Base-by-base conservation (phyloP, 2,329 filamentous ascomycete species). In the Diaporthe australafricana region DNA sequence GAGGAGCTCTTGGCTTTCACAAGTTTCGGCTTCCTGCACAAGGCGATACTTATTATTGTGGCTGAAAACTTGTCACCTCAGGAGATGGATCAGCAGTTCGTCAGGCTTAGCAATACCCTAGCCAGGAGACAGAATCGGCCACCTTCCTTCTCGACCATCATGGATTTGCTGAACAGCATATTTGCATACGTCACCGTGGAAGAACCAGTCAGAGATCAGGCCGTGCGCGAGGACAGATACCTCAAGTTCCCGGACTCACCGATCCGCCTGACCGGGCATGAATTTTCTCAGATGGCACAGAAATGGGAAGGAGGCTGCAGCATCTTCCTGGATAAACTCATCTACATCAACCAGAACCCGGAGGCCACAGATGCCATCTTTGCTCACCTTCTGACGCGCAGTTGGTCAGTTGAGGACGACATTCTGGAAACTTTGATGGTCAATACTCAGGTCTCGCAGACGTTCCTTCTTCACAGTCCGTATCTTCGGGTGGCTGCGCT, bases 301-400 rank as follows among this genome's bases (percentile, higher is more conserved):
- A 63, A 75, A 56, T 77, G 75, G 76, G 67, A 74, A n/a, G 35
- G 71, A 32, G 70, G 77, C 53, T 72, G 77, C 68, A 89, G 87
- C 74, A 82, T 90, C n/a, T 89, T 93, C 67, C 79, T 92, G 30
- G 89, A 91, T 77, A 94, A 92, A 78, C 84, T 95, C 32, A 84
- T 95, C 35, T 83, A 84, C 25, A 84, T 92, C 62, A 87, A 91
- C 74, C 88, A 91, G 77, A 90, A 90, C 68, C 79, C 81, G 0
- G 74, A 78, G 1, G 83, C 84, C 2, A 89, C 88, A 1, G 84
- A 87, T 63, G 82, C 81, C 16, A 92, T 95, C 67, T 78, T 95
- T 62, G 81, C 80, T 47, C 83, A 85, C 4, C 83, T 94, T 45
- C 81, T 93, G 52, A 80, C 83, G n/a, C 82, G 87, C 25, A 86